phyloP scores from a whole-genome alignment of 129 eudicot species.

The Erigeron canadensis region DNA sequence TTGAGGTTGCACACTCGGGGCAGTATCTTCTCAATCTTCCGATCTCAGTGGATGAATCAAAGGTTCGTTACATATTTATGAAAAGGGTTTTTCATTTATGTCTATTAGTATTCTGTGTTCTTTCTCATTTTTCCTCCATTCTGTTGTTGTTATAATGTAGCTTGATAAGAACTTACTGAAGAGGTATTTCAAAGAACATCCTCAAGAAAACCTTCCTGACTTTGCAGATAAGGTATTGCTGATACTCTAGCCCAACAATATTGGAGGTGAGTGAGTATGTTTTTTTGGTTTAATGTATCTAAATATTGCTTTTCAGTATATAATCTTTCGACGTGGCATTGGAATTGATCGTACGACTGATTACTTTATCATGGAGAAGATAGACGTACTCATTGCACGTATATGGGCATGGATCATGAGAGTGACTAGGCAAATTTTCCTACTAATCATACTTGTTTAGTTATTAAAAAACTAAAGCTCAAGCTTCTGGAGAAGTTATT shows the following conservation, averaged over 20 bases:
- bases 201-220: conserved; percentile 76
- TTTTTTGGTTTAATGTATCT: background rate
- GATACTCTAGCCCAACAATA: background rate
- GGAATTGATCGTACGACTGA: conserved; percentile 86
- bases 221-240: conserved; percentile 80
- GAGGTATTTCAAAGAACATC: conserved; percentile 75
- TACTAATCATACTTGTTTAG: background rate
- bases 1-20: conserved; percentile 79
- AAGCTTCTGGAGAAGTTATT: background rate
- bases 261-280: background rate
- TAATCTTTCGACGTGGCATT: conserved; percentile 89
- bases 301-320: conserved; percentile 45
- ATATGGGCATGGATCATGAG: conserved; percentile 78
- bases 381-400: conserved; percentile 75
- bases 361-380: conserved; percentile 78
- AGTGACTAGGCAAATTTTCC: conserved; percentile 51
- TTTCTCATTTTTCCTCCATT: background rate
- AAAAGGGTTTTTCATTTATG: no score
- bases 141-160: conserved; percentile 39
- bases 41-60: conserved; percentile 86
- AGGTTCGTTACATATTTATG: conserved; percentile 43
- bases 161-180: conserved; percentile 71
- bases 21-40: conserved; percentile 97
- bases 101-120: background rate
- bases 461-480: background rate